Percentiles rank a stretch among this genome's conserved stretches.
Conservation (phyloP, 352 stramenopile species). For the Lagenidium sp. region DNA sequence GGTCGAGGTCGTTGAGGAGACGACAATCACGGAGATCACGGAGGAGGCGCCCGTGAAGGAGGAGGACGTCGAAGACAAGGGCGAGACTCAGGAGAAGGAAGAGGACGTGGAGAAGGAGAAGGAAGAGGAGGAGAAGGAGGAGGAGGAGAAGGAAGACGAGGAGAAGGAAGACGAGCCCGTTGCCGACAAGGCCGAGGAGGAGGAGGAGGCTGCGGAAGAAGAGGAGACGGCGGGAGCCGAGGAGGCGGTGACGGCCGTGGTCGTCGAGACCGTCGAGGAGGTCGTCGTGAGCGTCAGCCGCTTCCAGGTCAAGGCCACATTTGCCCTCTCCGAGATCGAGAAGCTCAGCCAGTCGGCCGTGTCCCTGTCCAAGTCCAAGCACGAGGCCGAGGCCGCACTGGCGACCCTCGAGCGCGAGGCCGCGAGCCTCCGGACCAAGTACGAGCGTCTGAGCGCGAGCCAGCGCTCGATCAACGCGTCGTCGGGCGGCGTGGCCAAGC, state of each 20-base stretch:
- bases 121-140: slow-evolving; percentile 2
- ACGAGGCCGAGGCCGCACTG: slow-evolving; percentile 60
- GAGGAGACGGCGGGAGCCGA: slow-evolving; percentile 5
- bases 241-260: not conserved
- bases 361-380: slow-evolving; percentile 69
- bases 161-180: slow-evolving; percentile 9
- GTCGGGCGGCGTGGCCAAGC: slow-evolving; percentile 45
- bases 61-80: slow-evolving; percentile 2
- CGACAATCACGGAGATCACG: slow-evolving; percentile 6
- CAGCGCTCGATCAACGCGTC: slow-evolving; percentile 45
- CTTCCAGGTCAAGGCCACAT: slow-evolving; percentile 66
- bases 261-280: slow-evolving; percentile 10
- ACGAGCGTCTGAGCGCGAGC: slow-evolving; percentile 72
- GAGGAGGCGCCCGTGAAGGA: slow-evolving; percentile 6
- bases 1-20: slow-evolving; percentile 13
- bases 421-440: slow-evolving; percentile 66
- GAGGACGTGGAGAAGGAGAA: slow-evolving; percentile 10
- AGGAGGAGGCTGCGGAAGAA: slow-evolving; percentile 5
- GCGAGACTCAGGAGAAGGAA: not conserved
- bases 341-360: slow-evolving; percentile 65
- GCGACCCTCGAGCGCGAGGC: slow-evolving; percentile 63
- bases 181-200: slow-evolving; percentile 1
- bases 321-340: slow-evolving; percentile 67
- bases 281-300: slow-evolving; percentile 17
- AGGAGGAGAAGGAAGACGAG: slow-evolving; percentile 1